These are phyloP conservation scores for Fusarium veterinarium DNA, from an alignment of 2,329 filamentous ascomycete genomes.

Conservation along the genomic window DNA sequence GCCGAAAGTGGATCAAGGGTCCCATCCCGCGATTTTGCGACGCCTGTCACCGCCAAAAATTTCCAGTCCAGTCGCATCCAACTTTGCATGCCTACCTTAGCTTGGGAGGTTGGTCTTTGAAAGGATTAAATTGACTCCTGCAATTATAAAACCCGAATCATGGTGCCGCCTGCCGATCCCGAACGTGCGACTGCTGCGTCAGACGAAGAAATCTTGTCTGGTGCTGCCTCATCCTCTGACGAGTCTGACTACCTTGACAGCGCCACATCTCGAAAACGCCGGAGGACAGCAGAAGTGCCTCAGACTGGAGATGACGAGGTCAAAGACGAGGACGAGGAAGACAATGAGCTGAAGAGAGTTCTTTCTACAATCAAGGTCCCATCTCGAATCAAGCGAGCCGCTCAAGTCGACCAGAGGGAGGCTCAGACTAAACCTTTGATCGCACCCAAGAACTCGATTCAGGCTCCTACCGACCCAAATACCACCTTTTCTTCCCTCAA, in stretches of 20 bases:
- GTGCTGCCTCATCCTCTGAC: conserved; percentile 43
- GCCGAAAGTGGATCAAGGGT: conserved; percentile 18
- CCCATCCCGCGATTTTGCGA: conserved; percentile 37
- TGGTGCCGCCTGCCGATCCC: conserved; percentile 35
- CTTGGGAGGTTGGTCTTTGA: conserved; percentile 9
- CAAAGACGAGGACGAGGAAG: conserved; percentile 47
- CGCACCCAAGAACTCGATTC: conserved; percentile 51
- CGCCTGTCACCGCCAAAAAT: conserved; percentile 45
- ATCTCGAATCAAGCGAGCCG: conserved; percentile 62
- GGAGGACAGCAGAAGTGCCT: conserved; percentile 51
- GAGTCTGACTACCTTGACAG: conserved; percentile 65
- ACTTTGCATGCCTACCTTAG: conserved; percentile 18
- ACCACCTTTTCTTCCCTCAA: conserved; percentile 77
- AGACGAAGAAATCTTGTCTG: conserved; percentile 31
- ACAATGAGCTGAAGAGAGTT: conserved; percentile 48
- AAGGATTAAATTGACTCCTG: conserved; percentile 33
- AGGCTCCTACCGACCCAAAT: conserved; percentile 66
- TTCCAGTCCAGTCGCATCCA: conserved; percentile 20
- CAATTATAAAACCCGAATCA: conserved; percentile 39
- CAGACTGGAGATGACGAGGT: conserved; percentile 44
- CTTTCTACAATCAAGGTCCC: conserved; percentile 61
- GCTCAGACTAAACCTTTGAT: conserved; percentile 32
- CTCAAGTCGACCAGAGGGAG: conserved; percentile 35
- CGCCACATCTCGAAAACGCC: conserved; percentile 58
- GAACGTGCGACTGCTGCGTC: conserved; percentile 30